Evolutionary conservation across 345 rosid species (phyloP), one percentile per base, ranked within the genome.

Genomic region (Brassica juncea): DNA sequence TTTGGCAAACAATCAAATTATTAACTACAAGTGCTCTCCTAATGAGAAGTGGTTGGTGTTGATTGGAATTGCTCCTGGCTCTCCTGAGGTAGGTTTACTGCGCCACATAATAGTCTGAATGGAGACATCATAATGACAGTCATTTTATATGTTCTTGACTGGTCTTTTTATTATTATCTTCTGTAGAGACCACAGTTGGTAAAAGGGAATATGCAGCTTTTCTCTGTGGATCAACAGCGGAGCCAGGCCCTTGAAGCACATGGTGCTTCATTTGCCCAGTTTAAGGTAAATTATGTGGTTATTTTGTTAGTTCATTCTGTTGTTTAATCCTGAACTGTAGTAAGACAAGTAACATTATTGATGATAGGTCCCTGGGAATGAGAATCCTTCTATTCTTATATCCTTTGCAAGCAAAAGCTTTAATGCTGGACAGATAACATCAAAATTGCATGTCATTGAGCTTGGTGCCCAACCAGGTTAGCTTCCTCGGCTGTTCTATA

Each of bases 171-270:
- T 59, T 68, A 59, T 77, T 27, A n/a, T 77, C 44, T 61, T 77
- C 74, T 87, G 59, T 77, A 94, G 99, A 86, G 90, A 86, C 92
- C 91, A 69, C 98, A 91, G 87, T 76, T 95, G 84, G 97, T 95
- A 57, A 95, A 93, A 78, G 98, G 98, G 84, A 93, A 87, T 75
- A 91, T 93, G 98, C 98, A 91, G 84, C 97, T 93, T 77, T 91
- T 91, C 88, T 95, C 98, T 21, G 88, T 93, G 65, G 98, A 95
- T 42, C 98, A 95, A 83, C 99, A 96, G 86, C 92, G 99, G 47
- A 96, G 99, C 85, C 99, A 96, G 86, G 98, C 97, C 55, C 97
- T 96, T 79, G 99, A 96, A 87, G 99, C 99, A 28, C 99, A 96
- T 89, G 98, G 98, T 85, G 98, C 98, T 4, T 86, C 99, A 77